Percentiles rank a stretch among this genome's conserved stretches.
These are phyloP conservation scores for Sphagnum fallax DNA, from an alignment of 228 moss, liverwort and hornwort genomes.

Conservation along the genomic window DNA sequence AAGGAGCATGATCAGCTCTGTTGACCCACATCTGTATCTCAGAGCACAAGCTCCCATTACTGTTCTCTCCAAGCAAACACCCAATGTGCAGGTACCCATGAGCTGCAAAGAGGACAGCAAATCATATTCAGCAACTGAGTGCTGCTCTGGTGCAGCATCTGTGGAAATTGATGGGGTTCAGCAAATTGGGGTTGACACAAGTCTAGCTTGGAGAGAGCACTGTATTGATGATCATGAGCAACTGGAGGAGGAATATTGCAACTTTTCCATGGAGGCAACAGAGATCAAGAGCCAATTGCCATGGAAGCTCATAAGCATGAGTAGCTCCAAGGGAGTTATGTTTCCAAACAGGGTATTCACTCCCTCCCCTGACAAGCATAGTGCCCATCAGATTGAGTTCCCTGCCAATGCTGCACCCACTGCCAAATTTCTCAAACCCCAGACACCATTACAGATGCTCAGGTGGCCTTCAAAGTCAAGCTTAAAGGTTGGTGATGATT, in stretches of 20 bases:
- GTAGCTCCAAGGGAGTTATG: conserved; percentile 26
- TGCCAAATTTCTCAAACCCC: conserved; percentile 14
- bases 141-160: not conserved
- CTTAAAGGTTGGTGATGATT: conserved; percentile 7
- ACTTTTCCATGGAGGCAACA: conserved; percentile 35
- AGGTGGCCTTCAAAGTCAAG: not conserved
- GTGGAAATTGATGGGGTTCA: not conserved
- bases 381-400: not conserved
- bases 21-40: conserved; percentile 2
- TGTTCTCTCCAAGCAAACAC: conserved; percentile 4
- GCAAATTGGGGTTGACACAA: not conserved
- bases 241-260: not conserved
- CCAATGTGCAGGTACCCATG: conserved; percentile 1
- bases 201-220: not conserved
- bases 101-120: not conserved
- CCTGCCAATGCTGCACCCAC: not conserved
- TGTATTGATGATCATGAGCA: not conserved
- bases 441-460: conserved; percentile 8
- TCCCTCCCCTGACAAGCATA: conserved; percentile 9
- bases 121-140: not conserved
- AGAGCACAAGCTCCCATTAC: conserved; percentile 3
- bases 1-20: not conserved
- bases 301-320: conserved; percentile 41
- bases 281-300: conserved; percentile 41
- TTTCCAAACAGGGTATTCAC: conserved; percentile 46